Conservation (phyloP, 2,329 filamentous ascomycete species). For the Cercospora sp. region DNA sequence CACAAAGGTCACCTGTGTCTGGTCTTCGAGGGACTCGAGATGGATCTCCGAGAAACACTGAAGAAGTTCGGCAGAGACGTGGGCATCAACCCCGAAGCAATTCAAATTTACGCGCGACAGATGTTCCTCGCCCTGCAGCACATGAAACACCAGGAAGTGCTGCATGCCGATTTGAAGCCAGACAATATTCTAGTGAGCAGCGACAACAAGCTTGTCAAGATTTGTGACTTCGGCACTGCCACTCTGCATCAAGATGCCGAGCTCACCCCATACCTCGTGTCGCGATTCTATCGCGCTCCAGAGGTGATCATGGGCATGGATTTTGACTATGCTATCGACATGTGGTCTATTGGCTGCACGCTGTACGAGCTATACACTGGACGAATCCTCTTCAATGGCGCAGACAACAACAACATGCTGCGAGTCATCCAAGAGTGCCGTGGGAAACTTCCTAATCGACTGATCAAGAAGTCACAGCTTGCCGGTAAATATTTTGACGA, state of each 20-base stretch:
- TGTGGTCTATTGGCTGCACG: slow-evolving; percentile 98
- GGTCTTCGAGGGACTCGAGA: slow-evolving; percentile 89
- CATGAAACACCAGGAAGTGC: slow-evolving; percentile 86
- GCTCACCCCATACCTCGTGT: slow-evolving; percentile 91
- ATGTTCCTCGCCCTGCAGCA: slow-evolving; percentile 88
- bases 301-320: slow-evolving; percentile 97
- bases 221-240: slow-evolving; percentile 95
- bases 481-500: slow-evolving; percentile 75
- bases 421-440: slow-evolving; percentile 94
- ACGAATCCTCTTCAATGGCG: slow-evolving; percentile 92
- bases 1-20: slow-evolving; percentile 95
- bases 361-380: slow-evolving; percentile 96
- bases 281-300: slow-evolving; percentile 93
- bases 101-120: slow-evolving; percentile 86
- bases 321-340: slow-evolving; percentile 90
- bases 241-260: slow-evolving; percentile 88
- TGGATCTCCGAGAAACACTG: slow-evolving; percentile 89
- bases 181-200: slow-evolving; percentile 95
- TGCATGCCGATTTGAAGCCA: slow-evolving; percentile 95
- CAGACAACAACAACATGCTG: slow-evolving; percentile 98
- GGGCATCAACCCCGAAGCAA: slow-evolving; percentile 84
- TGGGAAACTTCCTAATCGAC: slow-evolving; percentile 85
- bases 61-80: slow-evolving; percentile 95
- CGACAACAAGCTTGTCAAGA: slow-evolving; percentile 79
- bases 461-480: slow-evolving; percentile 79